Base-by-base conservation (phyloP, 1,139 yeast species). In the Geotrichum citri-aurantii region DNA sequence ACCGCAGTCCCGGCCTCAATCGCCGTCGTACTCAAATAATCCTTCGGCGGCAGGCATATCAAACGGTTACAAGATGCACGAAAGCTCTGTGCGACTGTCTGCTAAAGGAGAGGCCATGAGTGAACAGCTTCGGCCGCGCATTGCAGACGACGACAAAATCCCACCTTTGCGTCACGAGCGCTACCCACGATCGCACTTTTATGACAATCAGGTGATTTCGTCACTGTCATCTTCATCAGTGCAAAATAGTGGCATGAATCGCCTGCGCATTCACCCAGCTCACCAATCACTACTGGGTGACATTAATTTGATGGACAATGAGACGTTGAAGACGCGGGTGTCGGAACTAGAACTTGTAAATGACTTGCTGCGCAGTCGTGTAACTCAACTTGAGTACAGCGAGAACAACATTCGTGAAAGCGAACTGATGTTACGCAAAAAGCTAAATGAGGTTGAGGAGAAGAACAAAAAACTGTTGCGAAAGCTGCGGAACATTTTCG, bases 271-370 rank as follows among this genome's bases (percentile, higher is more conserved):
- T 37, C 42, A 37, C 19, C 42, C 42, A 6, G 42, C 42, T 6
- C 42, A 37, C 6, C 42, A 37, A n/a, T 17, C 42, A n/a, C 17
- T 37, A 37, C 42, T 37, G 42, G 42, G 42, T 4, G 42, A 37
- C 42, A 37, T 37, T 37, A 37, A 37, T n/a, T n/a, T 37, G 42
- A 37, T 37, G 42, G 42, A 37, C 14, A 37, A 37, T 44, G 54
- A 52, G 12, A 40, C 40, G 21, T 19, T 57, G 49, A 57, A 54
- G 51, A 54, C 52, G 12, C 42, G 56, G 31, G 54, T 57, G 8
- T 48, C 50, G 17, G 97, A 92, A 70, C 78, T 92, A 61, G 97
- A 92, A 72, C 77, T 91, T 54, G 95, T 91, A 31, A 91, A 90
- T 67, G 97, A 91, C 69, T 75, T 91, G 62, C 88, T 89, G 73